phyloP scores from a whole-genome alignment of 2,329 filamentous ascomycete genomes.

The Aspergillus pseudoterreus region DNA sequence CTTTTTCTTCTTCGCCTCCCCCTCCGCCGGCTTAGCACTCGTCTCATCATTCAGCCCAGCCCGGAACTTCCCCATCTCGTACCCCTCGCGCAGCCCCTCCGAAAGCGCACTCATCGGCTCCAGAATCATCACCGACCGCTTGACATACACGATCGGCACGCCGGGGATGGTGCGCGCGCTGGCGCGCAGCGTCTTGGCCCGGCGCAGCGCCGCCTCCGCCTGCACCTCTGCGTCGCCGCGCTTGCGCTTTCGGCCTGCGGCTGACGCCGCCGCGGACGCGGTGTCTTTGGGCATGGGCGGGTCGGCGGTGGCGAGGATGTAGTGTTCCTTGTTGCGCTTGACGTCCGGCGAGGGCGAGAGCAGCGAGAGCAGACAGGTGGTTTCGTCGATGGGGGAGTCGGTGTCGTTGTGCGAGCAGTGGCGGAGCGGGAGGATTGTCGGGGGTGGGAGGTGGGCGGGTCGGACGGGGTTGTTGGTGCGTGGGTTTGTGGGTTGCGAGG shows the following conservation, averaged over 20 bases:
- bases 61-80: conserved; percentile 47
- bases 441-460: conserved; percentile 43
- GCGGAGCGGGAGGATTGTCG: conserved; percentile 42
- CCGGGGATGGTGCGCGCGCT: conserved; percentile 43
- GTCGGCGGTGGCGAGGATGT: conserved; percentile 44
- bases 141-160: conserved; percentile 50
- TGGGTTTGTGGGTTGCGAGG: conserved; percentile 34
- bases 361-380: conserved; percentile 43
- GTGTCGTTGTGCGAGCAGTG: conserved; percentile 46
- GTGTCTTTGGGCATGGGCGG: conserved; percentile 25
- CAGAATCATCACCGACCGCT: conserved; percentile 49
- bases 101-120: conserved; percentile 46
- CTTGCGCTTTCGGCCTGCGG: conserved; percentile 29
- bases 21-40: conserved; percentile 3
- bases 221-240: conserved; percentile 24
- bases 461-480: conserved; percentile 38
- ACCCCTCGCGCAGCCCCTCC: conserved; percentile 38
- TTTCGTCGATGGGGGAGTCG: conserved; percentile 41
- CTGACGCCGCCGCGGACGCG: conserved; percentile 15
- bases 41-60: conserved; percentile 35
- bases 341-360: conserved; percentile 35
- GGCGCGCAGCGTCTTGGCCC: conserved; percentile 32
- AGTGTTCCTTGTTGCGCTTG: conserved; percentile 48
- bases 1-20: conserved; percentile 28
- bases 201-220: conserved; percentile 28